These are phyloP conservation scores for Bipolaris sorokiniana DNA, from an alignment of 2,329 filamentous ascomycete species.

Conservation along the genomic window DNA sequence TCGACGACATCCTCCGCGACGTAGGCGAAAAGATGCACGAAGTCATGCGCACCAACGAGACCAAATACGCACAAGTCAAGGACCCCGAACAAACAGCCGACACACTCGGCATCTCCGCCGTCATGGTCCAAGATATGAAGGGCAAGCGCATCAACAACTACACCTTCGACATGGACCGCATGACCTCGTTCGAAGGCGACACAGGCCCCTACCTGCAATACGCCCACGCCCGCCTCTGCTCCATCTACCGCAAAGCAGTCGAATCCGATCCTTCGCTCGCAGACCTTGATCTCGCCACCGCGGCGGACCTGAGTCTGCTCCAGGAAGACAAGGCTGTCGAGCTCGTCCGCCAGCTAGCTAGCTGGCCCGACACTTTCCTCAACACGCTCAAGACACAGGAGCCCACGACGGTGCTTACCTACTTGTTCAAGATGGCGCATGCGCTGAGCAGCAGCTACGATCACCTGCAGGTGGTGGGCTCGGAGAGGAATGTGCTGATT, in stretches of 20 bases:
- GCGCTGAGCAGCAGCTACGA: conserved; percentile 80
- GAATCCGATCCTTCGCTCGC: conserved; percentile 54
- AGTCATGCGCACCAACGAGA: conserved; percentile 88
- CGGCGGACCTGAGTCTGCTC: conserved; percentile 73
- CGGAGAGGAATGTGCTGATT: conserved; percentile 71
- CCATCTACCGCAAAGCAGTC: conserved; percentile 60
- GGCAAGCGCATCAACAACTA: conserved; percentile 81
- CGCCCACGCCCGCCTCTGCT: conserved; percentile 59
- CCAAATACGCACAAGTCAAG: conserved; percentile 89
- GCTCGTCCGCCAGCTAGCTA: conserved; percentile 75
- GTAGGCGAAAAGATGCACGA: conserved; percentile 97
- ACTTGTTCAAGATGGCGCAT: conserved; percentile 88
- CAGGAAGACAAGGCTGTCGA: conserved; percentile 75
- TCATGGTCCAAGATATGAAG: conserved; percentile 98
- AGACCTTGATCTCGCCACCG: conserved; percentile 66
- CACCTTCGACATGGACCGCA: conserved; percentile 78
- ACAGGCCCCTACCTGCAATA: conserved; percentile 87
- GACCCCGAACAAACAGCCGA: conserved; percentile 84
- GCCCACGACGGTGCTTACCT: conserved; percentile 70
- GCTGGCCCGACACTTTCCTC: conserved; percentile 83
- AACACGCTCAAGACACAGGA: conserved; percentile 87
- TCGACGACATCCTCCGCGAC: conserved; percentile 57
- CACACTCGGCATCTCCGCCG: conserved; percentile 86
- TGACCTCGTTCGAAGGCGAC: conserved; percentile 85
- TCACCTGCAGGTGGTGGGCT: conserved; percentile 80